phyloP scores from a whole-genome alignment of 139 green algal species.

The Chlamydomonas sp. region DNA sequence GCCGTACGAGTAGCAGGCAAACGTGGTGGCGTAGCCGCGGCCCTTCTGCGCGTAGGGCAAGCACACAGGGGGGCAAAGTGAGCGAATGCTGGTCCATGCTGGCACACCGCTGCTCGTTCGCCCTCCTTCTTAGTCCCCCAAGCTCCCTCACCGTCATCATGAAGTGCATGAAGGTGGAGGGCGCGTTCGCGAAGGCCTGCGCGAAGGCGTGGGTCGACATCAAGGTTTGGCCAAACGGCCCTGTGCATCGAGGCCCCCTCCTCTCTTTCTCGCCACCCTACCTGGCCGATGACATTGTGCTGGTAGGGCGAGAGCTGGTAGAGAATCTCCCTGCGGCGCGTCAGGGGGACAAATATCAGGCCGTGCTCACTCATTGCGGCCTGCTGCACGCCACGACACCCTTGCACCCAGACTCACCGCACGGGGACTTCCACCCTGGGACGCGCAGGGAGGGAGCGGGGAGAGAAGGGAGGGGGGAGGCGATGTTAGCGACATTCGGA shows the following conservation, averaged over 20 bases:
- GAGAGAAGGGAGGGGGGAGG: too few relatives aligned
- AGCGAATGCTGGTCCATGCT: not conserved
- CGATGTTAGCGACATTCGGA: too few relatives aligned
- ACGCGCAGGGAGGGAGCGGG: too few relatives aligned
- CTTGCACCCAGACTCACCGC: not conserved
- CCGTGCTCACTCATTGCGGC: not conserved
- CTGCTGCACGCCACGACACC: not conserved
- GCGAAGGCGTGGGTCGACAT: too few relatives aligned
- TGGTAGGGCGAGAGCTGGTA: conserved; percentile 11
- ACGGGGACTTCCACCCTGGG: conserved; percentile 5
- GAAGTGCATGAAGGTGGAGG: conserved; percentile 3
- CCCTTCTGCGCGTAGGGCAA: not conserved
- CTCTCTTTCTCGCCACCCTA: too few relatives aligned
- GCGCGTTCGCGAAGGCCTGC: conserved; percentile 5
- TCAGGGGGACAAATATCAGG: not conserved
- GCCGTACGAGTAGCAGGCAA: not conserved
- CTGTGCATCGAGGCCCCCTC: too few relatives aligned
- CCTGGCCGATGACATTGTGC: conserved; percentile 8
- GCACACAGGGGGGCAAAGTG: not conserved
- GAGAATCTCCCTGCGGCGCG: not conserved
- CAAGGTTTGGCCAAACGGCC: too few relatives aligned
- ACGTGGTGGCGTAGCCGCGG: not conserved
- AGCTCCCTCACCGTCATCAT: not conserved
- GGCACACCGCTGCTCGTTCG: not conserved
- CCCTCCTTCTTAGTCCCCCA: too few relatives aligned